A percentile compares a stretch with the other conserved stretches of the same genome.
phyloP scores from a whole-genome alignment of 1,284 basidiomycete species.

The Ganoderma resinaceum region DNA sequence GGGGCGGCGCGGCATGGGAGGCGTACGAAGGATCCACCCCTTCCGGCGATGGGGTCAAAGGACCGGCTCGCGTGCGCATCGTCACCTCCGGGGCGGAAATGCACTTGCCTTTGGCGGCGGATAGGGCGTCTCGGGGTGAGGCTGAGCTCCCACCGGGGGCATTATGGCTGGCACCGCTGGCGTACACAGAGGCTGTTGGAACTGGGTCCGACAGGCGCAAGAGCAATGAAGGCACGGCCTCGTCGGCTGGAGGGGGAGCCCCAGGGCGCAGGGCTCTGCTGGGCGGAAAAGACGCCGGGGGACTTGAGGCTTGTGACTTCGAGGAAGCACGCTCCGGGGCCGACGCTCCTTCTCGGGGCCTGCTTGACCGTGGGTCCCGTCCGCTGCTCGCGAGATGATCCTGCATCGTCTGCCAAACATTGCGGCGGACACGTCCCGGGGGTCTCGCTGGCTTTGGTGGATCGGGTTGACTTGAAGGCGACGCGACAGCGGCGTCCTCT shows the following conservation, averaged over 20 bases:
- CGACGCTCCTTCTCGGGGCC: slow-evolving; percentile 15
- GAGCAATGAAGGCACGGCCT: slow-evolving; percentile 32
- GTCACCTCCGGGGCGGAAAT: slow-evolving; percentile 43
- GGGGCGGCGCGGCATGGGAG: slow-evolving; percentile 7
- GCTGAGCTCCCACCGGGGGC: slow-evolving; percentile 13
- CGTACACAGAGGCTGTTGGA: slow-evolving; percentile 10
- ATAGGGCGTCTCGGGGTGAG: slow-evolving; percentile 20
- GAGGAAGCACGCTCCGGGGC: slow-evolving; percentile 17
- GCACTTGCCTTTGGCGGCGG: slow-evolving; percentile 19
- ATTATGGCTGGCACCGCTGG: slow-evolving; percentile 2
- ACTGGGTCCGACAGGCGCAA: slow-evolving; percentile 33
- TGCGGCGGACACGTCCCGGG: slow-evolving; percentile 29
- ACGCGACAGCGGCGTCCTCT: not conserved
- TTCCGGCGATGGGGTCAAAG: slow-evolving; percentile 29
- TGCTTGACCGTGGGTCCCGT: slow-evolving; percentile 15
- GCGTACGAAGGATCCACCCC: slow-evolving; percentile 12
- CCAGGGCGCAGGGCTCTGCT: slow-evolving; percentile 24
- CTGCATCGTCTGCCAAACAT: slow-evolving; percentile 55
- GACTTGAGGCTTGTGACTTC: slow-evolving; percentile 21
- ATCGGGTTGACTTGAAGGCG: not conserved
- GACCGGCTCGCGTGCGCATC: slow-evolving; percentile 41
- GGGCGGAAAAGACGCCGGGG: slow-evolving; percentile 17
- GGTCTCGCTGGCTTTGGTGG: slow-evolving; percentile 1
- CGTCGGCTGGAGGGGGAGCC: slow-evolving; percentile 15
- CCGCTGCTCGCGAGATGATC: slow-evolving; percentile 48